Base-by-base conservation (phyloP, 345 rosid species). In the Hevea brasiliensis region DNA sequence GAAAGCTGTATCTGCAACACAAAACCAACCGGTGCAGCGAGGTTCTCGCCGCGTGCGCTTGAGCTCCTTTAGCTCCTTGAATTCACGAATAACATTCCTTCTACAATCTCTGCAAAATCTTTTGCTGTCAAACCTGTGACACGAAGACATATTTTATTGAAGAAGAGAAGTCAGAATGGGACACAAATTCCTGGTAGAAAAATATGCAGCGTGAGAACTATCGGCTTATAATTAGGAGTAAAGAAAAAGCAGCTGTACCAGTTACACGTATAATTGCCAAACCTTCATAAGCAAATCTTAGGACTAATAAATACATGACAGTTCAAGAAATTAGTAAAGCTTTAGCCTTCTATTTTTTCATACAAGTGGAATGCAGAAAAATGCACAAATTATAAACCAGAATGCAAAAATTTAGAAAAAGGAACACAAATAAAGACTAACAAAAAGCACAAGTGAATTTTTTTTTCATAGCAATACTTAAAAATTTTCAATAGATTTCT, bases 61-160 rank as follows among this genome's bases (percentile, higher is more conserved):
- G 70, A 91, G 86, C 82, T 95, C 98, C 90, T 94, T 94, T 68
- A 94, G 85, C 75, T 89, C 98, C 86, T 92, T 95, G 80, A 91
- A 95, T 76, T 92, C 99, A 27, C 96, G 96, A 77, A 85, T 89
- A 70, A 95, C 99, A 59, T 91, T 92, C 76, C 89, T 86, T 83
- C 98, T 85, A 79, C 99, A 95, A 80, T 92, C 97, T 89, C 97
- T 87, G 79, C 99, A 95, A 85, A 95, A 95, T 81, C 94, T 89
- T 86, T 92, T 95, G 90, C 92, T 85, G 79, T 95, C 97, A 77
- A 95, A 95, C 88, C 99, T 92, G 87, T 71, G 71, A 74, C 40
- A 76, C 56, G 58, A 76, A 76, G 64, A 54, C 57, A 66, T 47
- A 26, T 24, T 56, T 47, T 58, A 64, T 41, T 63, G 35, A 32